Evolutionary conservation across 345 rosid genomes (phyloP).

Genomic region (Brassica cretica): DNA sequence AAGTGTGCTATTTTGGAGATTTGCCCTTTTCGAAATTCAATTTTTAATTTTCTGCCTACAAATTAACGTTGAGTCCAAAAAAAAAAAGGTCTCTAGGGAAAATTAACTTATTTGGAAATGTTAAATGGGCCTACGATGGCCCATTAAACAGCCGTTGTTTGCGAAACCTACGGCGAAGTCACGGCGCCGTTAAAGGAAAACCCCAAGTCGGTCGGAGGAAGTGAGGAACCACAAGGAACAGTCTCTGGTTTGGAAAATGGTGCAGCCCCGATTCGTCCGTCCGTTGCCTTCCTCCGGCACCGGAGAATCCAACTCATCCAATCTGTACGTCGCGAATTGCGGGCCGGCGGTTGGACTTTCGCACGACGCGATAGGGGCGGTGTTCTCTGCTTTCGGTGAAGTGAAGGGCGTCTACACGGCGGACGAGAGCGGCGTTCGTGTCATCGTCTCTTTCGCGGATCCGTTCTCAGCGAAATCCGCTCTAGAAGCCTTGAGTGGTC

Average conservation of each 20-base stretch:
- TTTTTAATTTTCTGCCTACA: no score
- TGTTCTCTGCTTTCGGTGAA: conserved; percentile 62
- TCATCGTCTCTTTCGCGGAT: conserved; percentile 59
- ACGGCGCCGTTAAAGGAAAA: conserved; percentile 18
- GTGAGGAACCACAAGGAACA: neutral
- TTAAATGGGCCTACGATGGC: neutral
- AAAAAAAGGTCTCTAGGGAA: neutral
- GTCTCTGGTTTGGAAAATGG: conserved; percentile 34
- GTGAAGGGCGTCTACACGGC: conserved; percentile 75
- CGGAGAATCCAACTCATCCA: conserved; percentile 40
- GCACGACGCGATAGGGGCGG: conserved; percentile 53
- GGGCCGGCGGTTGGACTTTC: conserved; percentile 87
- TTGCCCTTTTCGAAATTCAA: no score
- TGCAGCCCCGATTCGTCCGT: conserved; percentile 59
- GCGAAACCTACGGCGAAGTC: neutral
- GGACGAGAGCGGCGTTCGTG: conserved; percentile 88
- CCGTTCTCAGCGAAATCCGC: conserved; percentile 63
- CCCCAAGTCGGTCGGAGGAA: conserved; percentile 8
- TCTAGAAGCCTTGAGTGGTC: conserved; percentile 49
- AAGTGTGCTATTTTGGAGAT: no score
- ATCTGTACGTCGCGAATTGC: conserved; percentile 87
- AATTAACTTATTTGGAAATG: neutral
- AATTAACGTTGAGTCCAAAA: neutral
- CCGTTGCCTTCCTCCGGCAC: conserved; percentile 31
- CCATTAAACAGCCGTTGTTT: neutral